phyloP scores from a whole-genome alignment of 768 basidiomycete species.

The Guyanaporus albipodus region DNA sequence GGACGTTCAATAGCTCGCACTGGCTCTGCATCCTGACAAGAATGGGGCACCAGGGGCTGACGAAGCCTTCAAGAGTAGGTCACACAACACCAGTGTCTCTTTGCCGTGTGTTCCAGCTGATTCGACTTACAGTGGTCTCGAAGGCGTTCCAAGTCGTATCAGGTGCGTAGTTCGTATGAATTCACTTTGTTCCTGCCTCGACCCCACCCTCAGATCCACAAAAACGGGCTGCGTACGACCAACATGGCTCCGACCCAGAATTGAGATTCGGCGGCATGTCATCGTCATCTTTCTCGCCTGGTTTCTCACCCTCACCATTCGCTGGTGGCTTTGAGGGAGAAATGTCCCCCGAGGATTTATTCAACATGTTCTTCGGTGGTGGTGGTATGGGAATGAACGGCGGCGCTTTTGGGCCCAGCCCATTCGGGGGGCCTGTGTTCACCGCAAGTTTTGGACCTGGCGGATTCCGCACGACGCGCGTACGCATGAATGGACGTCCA shows the following conservation, averaged over 20 bases:
- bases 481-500: conserved; percentile 39
- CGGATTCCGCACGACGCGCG: conserved; percentile 73
- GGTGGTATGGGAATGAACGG: conserved; percentile 44
- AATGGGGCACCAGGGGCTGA: conserved; percentile 98
- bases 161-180: conserved; percentile 38
- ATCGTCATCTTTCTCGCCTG: conserved; percentile 46
- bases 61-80: conserved; percentile 94
- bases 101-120: conserved; percentile 1
- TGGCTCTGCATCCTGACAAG: conserved; percentile 88
- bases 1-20: conserved; percentile 56
- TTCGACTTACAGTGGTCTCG: conserved; percentile 71
- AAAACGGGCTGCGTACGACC: conserved; percentile 85
- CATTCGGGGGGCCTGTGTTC: conserved; percentile 54
- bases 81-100: neutral
- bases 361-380: conserved; percentile 98
- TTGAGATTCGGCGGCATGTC: conserved; percentile 71
- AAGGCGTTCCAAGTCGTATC: conserved; percentile 96
- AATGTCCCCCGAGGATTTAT: conserved; percentile 92
- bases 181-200: conserved; percentile 1
- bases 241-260: conserved; percentile 85
- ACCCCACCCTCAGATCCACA: conserved; percentile 57
- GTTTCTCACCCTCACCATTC: conserved; percentile 46
- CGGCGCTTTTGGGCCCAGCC: conserved; percentile 54
- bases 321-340: conserved; percentile 69
- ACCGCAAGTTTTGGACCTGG: conserved; percentile 74